Evolutionary conservation across 495 filamentous ascomycete genomes (phyloP), one percentile per base, ranked within the genome.

Genomic region (Letharia lupina): DNA sequence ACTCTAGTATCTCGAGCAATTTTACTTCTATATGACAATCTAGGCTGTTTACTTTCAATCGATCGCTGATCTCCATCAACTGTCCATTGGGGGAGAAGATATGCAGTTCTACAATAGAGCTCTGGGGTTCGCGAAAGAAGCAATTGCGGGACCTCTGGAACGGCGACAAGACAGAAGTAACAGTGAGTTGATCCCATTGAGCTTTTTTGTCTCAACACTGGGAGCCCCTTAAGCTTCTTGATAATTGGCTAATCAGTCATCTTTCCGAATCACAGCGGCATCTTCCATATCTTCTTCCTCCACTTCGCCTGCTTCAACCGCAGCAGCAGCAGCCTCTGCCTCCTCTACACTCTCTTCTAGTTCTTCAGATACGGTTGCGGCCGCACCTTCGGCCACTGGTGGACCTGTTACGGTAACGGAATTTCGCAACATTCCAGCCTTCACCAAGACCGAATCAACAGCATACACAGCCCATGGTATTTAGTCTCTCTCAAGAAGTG

Each of bases 381-480:
- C 61, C 31, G 52, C 64, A 64, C 31, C 64, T 33, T 61, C 35
- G 41, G 28, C 60, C 18, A 54, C 64, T 18, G 60, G 44, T 13
- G 64, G 61, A 13, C 56, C 50, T 60, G 13, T 56, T 18, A 62
- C 68, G 11, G 57, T 65, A 20, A 65, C 62, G 18, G 54, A 61
- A 18, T 16, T 64, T 16, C 45, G 45, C 33, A 57, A 37, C 37
- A 56, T 65, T 61, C 68, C 68, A 52, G 63, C 65, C 12, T 67
- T 67, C 47, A 69, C 68, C 33, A 56, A 39, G 28, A 69, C 68
- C 48, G 56, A 37, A 37, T 63, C 64, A 23, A 67, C 64, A 35
- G 60, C 68, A 45, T 69, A 69, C 45, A 45, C 23, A n/a, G 68
- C 68, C 7, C 20, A n/a, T 6, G 68, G 68, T 57, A 57, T 39